Evolutionary conservation across 2,329 filamentous ascomycete genomes (phyloP).

Genomic region (Phaeomoniella chlamydospora): DNA sequence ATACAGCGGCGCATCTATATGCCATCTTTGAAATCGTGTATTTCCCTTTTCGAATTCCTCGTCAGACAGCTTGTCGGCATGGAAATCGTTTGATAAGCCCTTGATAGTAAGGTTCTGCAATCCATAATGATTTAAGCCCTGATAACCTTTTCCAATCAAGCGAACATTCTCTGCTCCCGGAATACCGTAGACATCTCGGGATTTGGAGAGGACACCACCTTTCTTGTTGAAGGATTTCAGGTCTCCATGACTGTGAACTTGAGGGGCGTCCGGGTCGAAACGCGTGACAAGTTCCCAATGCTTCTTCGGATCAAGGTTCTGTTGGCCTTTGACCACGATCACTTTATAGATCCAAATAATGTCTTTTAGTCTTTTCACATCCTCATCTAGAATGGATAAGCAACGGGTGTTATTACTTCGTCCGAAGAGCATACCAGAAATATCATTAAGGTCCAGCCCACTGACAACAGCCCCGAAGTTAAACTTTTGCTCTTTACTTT

Average conservation of each 20-base stretch:
- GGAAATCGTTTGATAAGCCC: slow-evolving; percentile 21
- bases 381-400: slow-evolving; percentile 13
- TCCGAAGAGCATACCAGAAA: slow-evolving; percentile 9
- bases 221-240: slow-evolving; percentile 25
- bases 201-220: slow-evolving; percentile 23
- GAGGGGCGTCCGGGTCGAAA: slow-evolving; percentile 25
- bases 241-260: slow-evolving; percentile 28
- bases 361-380: slow-evolving; percentile 21
- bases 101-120: slow-evolving; percentile 21
- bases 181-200: slow-evolving; percentile 20
- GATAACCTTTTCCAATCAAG: slow-evolving; percentile 30
- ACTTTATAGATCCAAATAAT: slow-evolving; percentile 30
- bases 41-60: slow-evolving; percentile 24
- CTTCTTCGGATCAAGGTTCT: slow-evolving; percentile 24
- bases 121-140: slow-evolving; percentile 29
- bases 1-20: slow-evolving; percentile 33
- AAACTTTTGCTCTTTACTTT: slow-evolving; percentile 11
- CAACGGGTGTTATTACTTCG: slow-evolving; percentile 1
- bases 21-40: slow-evolving; percentile 33
- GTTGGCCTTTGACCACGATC: slow-evolving; percentile 28
- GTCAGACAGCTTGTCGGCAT: slow-evolving; percentile 16
- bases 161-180: slow-evolving; percentile 29
- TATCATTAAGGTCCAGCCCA: slow-evolving; percentile 22
- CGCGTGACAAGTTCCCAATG: slow-evolving; percentile 31
- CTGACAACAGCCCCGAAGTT: slow-evolving; percentile 22